Conservation (phyloP, 2,329 filamentous ascomycete species). For the Pseudogymnoascus sp. region DNA sequence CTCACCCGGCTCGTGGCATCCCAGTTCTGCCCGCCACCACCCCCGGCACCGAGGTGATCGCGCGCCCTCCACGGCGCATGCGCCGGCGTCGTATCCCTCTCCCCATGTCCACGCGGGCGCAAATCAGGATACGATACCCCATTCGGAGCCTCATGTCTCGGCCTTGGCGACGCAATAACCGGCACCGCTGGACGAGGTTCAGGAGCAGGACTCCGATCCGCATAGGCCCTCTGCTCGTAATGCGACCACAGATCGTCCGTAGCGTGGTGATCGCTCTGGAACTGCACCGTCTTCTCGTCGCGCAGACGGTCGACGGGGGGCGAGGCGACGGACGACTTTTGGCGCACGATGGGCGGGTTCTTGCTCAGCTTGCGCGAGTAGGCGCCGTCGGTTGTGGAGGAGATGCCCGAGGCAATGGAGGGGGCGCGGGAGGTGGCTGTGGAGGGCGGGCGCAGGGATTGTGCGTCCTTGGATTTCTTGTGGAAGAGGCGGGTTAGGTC, state of each 20-base stretch:
- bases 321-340: neutral
- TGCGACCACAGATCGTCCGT: neutral
- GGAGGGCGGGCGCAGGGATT: neutral
- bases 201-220: neutral
- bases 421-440: neutral
- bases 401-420: neutral
- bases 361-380: neutral
- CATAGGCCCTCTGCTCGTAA: neutral
- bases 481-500: slow-evolving; percentile 23
- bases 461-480: neutral
- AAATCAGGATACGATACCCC: neutral
- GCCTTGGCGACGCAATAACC: neutral
- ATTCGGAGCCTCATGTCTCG: neutral
- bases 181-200: neutral
- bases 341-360: neutral
- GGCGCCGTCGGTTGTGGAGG: neutral
- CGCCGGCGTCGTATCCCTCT: neutral
- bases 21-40: slow-evolving; percentile 11
- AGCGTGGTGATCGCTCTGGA: neutral
- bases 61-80: neutral
- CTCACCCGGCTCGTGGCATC: slow-evolving; percentile 24
- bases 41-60: neutral
- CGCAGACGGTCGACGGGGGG: neutral
- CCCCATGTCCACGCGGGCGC: neutral
- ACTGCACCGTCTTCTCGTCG: neutral